Evolutionary conservation across 371 early-diverging fungal genomes (phyloP).

Genomic region (Apophysomyces sp.): DNA sequence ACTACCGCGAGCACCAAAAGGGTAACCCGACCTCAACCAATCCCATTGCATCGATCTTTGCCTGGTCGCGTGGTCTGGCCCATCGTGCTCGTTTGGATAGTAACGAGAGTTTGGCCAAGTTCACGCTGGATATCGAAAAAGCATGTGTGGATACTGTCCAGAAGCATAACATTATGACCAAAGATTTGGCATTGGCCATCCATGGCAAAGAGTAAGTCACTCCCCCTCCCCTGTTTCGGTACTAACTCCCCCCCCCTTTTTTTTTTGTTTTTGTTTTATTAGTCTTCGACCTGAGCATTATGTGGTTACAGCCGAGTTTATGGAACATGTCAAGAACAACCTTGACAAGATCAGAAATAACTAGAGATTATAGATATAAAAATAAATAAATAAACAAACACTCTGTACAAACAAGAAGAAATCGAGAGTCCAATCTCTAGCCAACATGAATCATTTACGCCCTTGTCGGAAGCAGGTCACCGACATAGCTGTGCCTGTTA

Average conservation of each 20-base stretch:
- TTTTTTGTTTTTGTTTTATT: slow-evolving; percentile 5
- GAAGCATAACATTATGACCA: slow-evolving; percentile 84
- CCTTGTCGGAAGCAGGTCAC: no score
- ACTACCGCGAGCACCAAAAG: slow-evolving; percentile 94
- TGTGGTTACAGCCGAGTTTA: slow-evolving; percentile 78
- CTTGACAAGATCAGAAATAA: slow-evolving; percentile 47
- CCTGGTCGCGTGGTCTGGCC: slow-evolving; percentile 90
- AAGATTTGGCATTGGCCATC: slow-evolving; percentile 90
- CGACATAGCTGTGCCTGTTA: no score
- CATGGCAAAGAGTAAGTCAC: slow-evolving; percentile 70
- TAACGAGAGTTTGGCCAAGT: slow-evolving; percentile 67
- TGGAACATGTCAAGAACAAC: slow-evolving; percentile 69
- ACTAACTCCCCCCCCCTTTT: slow-evolving; percentile 2
- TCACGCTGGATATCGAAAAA: slow-evolving; percentile 71
- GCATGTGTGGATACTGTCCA: slow-evolving; percentile 88
- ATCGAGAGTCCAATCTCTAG: no score
- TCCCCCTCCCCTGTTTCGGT: neutral
- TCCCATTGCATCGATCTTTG: slow-evolving; percentile 93
- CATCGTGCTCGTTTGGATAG: slow-evolving; percentile 90
- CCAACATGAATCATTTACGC: no score
- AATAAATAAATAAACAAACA: neutral
- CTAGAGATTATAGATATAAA: neutral
- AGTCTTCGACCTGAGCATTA: slow-evolving; percentile 70
- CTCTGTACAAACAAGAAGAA: neutral
- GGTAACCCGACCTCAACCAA: slow-evolving; percentile 86